A percentile compares a stretch with the other conserved stretches of the same genome.
These are phyloP conservation scores for Jaminaea rosea DNA, from an alignment of 1,284 basidiomycete species.

Conservation along the genomic window DNA sequence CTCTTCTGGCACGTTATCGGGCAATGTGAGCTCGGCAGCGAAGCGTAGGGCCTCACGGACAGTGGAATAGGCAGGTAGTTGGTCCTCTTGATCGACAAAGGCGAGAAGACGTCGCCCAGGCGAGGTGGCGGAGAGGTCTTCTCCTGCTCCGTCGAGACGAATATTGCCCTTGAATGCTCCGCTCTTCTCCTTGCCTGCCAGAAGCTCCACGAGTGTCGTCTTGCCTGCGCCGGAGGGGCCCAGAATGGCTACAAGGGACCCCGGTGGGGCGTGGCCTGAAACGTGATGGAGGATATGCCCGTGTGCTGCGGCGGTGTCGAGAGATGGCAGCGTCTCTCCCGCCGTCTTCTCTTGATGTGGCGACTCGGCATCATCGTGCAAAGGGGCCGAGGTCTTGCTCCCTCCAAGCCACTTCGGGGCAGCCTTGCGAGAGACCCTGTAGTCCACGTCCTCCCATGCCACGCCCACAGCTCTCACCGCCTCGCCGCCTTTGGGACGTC, in stretches of 20 bases:
- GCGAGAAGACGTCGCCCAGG: conserved; percentile 13
- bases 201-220: conserved; percentile 30
- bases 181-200: conserved; percentile 27
- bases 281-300: conserved; percentile 14
- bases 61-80: conserved; percentile 24
- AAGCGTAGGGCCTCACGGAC: conserved; percentile 30
- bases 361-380: too few species aligned
- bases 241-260: conserved; percentile 26
- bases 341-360: too few species aligned
- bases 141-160: background rate
- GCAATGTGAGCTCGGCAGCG: conserved; percentile 25
- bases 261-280: conserved; percentile 19
- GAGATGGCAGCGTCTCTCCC: too few species aligned
- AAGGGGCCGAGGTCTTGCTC: too few species aligned
- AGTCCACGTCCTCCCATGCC: conserved; percentile 21
- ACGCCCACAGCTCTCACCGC: conserved; percentile 22
- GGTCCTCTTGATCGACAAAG: conserved; percentile 34
- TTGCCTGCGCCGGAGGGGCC: conserved; percentile 36
- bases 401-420: background rate
- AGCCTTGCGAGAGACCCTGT: conserved; percentile 3
- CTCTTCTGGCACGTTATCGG: conserved; percentile 20
- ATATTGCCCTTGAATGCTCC: conserved; percentile 18
- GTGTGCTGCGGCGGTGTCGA: too few species aligned
- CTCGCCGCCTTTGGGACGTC: conserved; percentile 8
- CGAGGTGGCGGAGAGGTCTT: background rate